Evolutionary conservation across 495 filamentous ascomycete genomes (phyloP), one percentile per base, ranked within the genome.

Genomic region (Penicillium odoratum): DNA sequence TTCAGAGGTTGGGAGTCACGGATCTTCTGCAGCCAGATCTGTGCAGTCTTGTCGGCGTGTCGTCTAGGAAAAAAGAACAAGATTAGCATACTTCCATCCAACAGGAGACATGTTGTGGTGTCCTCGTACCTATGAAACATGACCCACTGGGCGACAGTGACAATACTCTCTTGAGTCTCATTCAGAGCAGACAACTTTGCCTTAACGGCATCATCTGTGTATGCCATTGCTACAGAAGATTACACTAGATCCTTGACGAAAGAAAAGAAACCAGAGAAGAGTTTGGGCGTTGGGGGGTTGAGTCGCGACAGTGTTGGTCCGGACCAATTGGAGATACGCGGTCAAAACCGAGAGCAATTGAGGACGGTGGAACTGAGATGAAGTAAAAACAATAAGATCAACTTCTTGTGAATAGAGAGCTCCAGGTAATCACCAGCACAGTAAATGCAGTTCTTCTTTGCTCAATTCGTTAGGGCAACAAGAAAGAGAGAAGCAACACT

Each of bases 141-240:
- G 55, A 99, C 90, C 95, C 95, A 99, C 88, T 97, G 93, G 45
- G 92, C 88, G 50, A 95, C 92, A 48, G 90, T 89, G 47, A 95
- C 91, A 64, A 98, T 96, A 75, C 90, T 91, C 63, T 98, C 94
- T 69, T 98, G 92, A 11, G 90, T 92, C 77, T 98, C 94, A 75
- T 96, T 96, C 47, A 99, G 83, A 40, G 91, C 87, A 29, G 92
- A 94, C 29, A 99, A 87, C 82, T 97, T 97, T 48, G 94, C 89
- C 62, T 89, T 84, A 21, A 98, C 91, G 31, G 90, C 87, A 76
- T 99, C 94, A 71, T 96, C 91, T 51, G 87, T 93, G 74, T 96
- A 98, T 28, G 94, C 85, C 94, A 98, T 98, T 28, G 26, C 61
- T 44, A 18, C 18, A 42, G 38, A 33, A 8, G 3, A 15, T 47